Evolutionary conservation across 2,329 filamentous ascomycete genomes (phyloP), one percentile per base, ranked within the genome.

Genomic region (Ophiostoma populinum): DNA sequence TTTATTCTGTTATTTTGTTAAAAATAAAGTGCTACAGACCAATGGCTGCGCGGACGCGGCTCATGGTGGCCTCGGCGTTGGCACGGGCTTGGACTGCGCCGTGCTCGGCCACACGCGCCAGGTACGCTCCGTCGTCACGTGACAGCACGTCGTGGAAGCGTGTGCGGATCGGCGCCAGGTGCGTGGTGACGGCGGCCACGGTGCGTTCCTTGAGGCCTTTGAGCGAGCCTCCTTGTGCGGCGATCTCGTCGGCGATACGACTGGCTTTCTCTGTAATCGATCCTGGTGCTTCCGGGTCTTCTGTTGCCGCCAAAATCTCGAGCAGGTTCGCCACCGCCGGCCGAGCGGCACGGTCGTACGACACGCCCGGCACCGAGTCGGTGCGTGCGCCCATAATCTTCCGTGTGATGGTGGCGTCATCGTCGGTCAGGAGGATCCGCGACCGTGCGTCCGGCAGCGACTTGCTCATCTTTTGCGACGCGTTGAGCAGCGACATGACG

Each of bases 381-480:
- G 90, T 95, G 21, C 83, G 52, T 7, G 90, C 82, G 6, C 59
- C 55, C 43, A 63, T 71, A 43, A 95, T 60, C 51, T 92, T 93
- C 31, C 56, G 55, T 15, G 58, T 55, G 41, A 95, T 86, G 3
- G 64, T 59, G 0, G 67, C 56, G 1, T 67, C 58, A 0, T 62
- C 55, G 46, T 94, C 81, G 2, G 78, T 92, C 40, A 98, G 71
- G 10, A 90, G 59, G 45, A 98, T 92, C 13, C 83, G 70, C 7
- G 83, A 92, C 33, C 67, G 69, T 3, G 68, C 63, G 45, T 80
- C 70, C 1, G 64, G 50, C 47, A 83, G 67, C 1, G 85, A 93
- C 56, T 98, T 98, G 37, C 85, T 93, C 90, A 98, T 98, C 53
- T 98, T 98, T 35, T 70, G 63, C 1, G 54, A 58, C 0, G 90